Evolutionary conservation across 345 rosid genomes (phyloP).

Genomic region (Bruguiera gymnorhiza): DNA sequence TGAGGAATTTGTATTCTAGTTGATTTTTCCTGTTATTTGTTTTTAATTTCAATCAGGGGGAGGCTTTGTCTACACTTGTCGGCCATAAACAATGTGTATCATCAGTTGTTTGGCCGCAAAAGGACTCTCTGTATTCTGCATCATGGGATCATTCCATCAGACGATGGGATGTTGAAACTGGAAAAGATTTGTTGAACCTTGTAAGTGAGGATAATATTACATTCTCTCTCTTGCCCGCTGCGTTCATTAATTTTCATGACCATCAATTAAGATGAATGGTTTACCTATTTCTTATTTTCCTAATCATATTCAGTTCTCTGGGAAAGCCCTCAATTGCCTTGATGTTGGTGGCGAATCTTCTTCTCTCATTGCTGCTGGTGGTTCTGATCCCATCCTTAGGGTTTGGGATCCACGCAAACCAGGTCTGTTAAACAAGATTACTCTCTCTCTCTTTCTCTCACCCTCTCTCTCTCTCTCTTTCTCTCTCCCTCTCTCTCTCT

Average conservation of each 20-base stretch:
- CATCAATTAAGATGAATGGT: not conserved
- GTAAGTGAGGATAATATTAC: constrained; percentile 35
- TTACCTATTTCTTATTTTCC: constrained; percentile 6
- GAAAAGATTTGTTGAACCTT: constrained; percentile 65
- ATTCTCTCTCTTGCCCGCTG: constrained; percentile 1
- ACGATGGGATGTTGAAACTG: constrained; percentile 82
- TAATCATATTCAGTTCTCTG: constrained; percentile 53
- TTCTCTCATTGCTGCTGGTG: constrained; percentile 84
- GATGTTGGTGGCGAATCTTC: constrained; percentile 94
- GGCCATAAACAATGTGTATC: constrained; percentile 92
- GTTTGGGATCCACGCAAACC: constrained; percentile 99
- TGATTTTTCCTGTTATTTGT: constrained; percentile 2
- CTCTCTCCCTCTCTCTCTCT: not conserved
- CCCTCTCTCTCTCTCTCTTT: not conserved
- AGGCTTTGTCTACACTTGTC: constrained; percentile 65
- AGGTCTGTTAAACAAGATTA: constrained; percentile 42
- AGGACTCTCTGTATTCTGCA: constrained; percentile 64
- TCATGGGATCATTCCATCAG: constrained; percentile 97
- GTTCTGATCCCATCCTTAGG: constrained; percentile 86
- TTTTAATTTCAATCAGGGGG: constrained; percentile 52
- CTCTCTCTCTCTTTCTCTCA: not conserved
- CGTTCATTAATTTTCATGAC: not conserved
- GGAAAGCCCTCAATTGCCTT: constrained; percentile 74
- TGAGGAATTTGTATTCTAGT: not conserved
- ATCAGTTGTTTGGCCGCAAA: constrained; percentile 81